Evolutionary conservation across 495 filamentous ascomycete genomes (phyloP).

Genomic region (Podospora sp.): DNA sequence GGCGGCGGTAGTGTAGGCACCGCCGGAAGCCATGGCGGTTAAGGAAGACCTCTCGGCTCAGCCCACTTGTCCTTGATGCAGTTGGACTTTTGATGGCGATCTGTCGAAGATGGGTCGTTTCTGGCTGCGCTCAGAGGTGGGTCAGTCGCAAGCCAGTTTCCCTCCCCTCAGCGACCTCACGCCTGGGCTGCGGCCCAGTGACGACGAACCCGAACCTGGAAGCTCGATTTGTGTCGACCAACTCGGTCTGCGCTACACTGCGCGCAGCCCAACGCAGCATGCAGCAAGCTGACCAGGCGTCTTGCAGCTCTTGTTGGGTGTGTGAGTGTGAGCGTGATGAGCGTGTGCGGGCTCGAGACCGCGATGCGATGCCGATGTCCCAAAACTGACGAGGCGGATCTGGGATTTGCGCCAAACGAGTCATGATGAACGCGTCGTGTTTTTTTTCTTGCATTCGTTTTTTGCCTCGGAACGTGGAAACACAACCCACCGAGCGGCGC

Average conservation of each 20-base stretch:
- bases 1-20: constrained; percentile 8
- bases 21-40: constrained; percentile 18
- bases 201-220: neutral
- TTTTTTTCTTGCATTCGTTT: neutral
- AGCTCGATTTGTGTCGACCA: neutral
- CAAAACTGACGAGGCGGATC: constrained; percentile 6
- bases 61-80: constrained; percentile 7
- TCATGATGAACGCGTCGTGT: neutral
- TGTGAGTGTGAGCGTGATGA: constrained; percentile 1
- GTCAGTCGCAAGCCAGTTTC: neutral
- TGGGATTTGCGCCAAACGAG: neutral
- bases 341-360: neutral
- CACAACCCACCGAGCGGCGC: neutral
- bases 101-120: constrained; percentile 16
- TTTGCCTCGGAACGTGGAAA: neutral
- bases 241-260: neutral
- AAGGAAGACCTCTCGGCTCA: constrained; percentile 15
- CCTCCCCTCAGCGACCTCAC: neutral
- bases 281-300: constrained; percentile 12
- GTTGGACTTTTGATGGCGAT: constrained; percentile 13
- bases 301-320: constrained; percentile 14
- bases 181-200: constrained; percentile 11
- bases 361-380: neutral
- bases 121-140: constrained; percentile 4
- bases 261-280: constrained; percentile 12